Base-by-base conservation (phyloP, 352 stramenopile species). In the Pilasporangium apinafurcum region DNA sequence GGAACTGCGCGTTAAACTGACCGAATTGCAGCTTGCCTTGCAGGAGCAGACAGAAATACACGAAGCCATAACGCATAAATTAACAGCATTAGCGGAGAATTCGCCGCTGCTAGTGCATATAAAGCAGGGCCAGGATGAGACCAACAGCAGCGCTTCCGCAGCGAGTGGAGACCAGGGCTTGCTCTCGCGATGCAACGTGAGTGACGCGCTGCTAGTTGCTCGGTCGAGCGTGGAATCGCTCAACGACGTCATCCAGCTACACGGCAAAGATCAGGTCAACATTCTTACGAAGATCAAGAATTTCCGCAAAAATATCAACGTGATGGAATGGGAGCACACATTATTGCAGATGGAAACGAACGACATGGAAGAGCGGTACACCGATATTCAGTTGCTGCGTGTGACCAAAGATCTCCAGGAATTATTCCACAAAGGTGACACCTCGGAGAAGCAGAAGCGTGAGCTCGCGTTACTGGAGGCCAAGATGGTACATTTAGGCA, bases 341-440 rank as follows among this genome's bases (percentile, higher is more conserved):
- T 74, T 90, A 41, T 56, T 97, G 21, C 62, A 86, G 16, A 56
- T 91, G 42, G 66, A 95, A 44, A 83, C 72, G 13, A 65, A 70
- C 9, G 84, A 97, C 62, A 83, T 91, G 58, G 82, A 96, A 43
- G 87, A 96, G 50, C 69, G 89, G 16, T 96, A 96, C 75, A 96
- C 78, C 6, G 91, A 97, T 57, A 80, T 97, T 29, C 90, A 97
- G 54, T 65, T 97, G 39, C 59, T 97, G 25, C 76, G 89, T 12
- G 90, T 97, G 27, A 97, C 87, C 22, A 97, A 96, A 51, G 86
- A 96, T 26, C 62, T 97, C 2, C 87, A 97, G 58, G 73, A 92
- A 48, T 65, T 96, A 18, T 87, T 96, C 40, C 83, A 88, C 51
- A 92, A 74, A 13, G 83, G 78, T 37, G 79, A 95, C 51, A 81